Conservation (phyloP, 2,329 filamentous ascomycete genomes). For the Arachnomyces sp. region DNA sequence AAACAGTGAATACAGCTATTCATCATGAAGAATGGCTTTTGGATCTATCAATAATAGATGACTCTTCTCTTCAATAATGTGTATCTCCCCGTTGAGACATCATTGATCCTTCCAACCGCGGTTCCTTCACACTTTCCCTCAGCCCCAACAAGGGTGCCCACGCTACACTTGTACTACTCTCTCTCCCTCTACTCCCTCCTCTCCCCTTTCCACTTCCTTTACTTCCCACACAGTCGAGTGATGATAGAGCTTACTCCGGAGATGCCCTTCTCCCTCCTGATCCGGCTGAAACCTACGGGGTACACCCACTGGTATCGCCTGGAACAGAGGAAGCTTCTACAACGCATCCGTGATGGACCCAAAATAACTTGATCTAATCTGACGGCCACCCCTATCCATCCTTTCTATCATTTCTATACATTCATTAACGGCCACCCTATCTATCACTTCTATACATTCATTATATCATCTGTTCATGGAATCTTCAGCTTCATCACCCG, state of each 20-base stretch:
- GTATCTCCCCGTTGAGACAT: too few species aligned
- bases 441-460: conserved; percentile 1
- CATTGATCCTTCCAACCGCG: too few species aligned
- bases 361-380: conserved; percentile 57
- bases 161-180: too few species aligned
- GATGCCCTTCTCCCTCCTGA: background rate
- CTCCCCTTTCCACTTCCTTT: too few species aligned
- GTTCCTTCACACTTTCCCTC: too few species aligned
- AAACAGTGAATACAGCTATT: too few species aligned
- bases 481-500: background rate
- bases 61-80: too few species aligned
- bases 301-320: conserved; percentile 12
- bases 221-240: conserved; percentile 18
- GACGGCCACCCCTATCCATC: conserved; percentile 24
- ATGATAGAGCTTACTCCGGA: conserved; percentile 25
- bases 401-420: background rate
- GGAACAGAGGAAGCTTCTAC: background rate
- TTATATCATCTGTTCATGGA: conserved; percentile 8
- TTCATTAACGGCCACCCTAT: conserved; percentile 1
- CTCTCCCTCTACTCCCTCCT: too few species aligned
- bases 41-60: too few species aligned
- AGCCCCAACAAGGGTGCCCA: too few species aligned
- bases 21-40: too few species aligned
- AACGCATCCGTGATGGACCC: conserved; percentile 35
- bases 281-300: conserved; percentile 22